Evolutionary conservation across 2,329 filamentous ascomycete species (phyloP).

Genomic region (Penicillium janthinellum): DNA sequence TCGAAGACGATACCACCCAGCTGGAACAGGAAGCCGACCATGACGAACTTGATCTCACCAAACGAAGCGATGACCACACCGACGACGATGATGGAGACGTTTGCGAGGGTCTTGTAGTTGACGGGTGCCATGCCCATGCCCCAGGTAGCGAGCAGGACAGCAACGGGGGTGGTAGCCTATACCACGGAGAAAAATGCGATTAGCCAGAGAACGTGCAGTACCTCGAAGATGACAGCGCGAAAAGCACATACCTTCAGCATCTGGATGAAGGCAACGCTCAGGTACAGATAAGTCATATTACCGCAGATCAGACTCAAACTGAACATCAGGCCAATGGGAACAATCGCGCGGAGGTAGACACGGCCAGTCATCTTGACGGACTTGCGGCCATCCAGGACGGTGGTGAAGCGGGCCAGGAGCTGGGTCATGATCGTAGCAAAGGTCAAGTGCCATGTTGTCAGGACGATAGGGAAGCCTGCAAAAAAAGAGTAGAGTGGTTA

Average conservation of each 20-base stretch:
- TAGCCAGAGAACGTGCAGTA: neutral
- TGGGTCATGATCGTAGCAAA: slow-evolving; percentile 96
- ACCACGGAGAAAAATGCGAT: neutral
- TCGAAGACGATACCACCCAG: slow-evolving; percentile 76
- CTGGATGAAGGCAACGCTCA: slow-evolving; percentile 96
- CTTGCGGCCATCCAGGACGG: slow-evolving; percentile 88
- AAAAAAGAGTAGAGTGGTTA: neutral
- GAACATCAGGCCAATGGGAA: slow-evolving; percentile 95
- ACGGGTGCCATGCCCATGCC: slow-evolving; percentile 79
- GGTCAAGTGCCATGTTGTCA: slow-evolving; percentile 93
- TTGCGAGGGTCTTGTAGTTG: slow-evolving; percentile 83
- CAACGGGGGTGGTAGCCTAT: slow-evolving; percentile 90
- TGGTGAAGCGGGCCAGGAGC: slow-evolving; percentile 85
- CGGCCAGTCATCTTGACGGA: slow-evolving; percentile 95
- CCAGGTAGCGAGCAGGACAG: slow-evolving; percentile 89
- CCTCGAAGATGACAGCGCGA: neutral
- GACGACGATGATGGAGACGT: slow-evolving; percentile 91
- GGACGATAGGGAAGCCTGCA: slow-evolving; percentile 59
- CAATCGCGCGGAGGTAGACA: slow-evolving; percentile 88
- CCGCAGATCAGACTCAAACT: slow-evolving; percentile 94
- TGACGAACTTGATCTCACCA: slow-evolving; percentile 88
- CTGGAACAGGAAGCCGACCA: slow-evolving; percentile 68
- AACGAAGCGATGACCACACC: slow-evolving; percentile 93
- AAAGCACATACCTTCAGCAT: slow-evolving; percentile 70
- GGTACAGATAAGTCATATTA: slow-evolving; percentile 92